These are phyloP conservation scores for Blastocystis sp. DNA, from an alignment of 352 stramenopile species.

Conservation along the genomic window DNA sequence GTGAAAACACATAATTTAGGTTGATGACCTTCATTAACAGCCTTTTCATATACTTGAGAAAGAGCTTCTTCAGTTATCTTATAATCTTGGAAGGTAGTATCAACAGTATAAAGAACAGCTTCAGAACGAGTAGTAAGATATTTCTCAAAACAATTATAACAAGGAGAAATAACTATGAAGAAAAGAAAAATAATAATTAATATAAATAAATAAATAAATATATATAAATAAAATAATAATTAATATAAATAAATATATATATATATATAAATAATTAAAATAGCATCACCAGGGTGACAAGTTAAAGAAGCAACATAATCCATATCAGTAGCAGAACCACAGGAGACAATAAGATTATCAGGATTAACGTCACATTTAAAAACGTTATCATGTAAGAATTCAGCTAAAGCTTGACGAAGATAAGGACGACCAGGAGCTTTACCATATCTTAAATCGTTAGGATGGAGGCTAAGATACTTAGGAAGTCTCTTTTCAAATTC, in stretches of 20 bases:
- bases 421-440: conserved; percentile 18
- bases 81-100: conserved; percentile 29
- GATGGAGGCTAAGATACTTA: conserved; percentile 19
- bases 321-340: too few relatives aligned
- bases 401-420: conserved; percentile 12
- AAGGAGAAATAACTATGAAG: conserved; percentile 24
- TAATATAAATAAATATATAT: too few relatives aligned
- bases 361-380: too few relatives aligned
- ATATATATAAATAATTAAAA: too few relatives aligned
- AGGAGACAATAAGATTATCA: too few relatives aligned
- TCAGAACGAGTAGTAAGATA: conserved; percentile 20
- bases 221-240: too few relatives aligned
- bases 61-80: conserved; percentile 17
- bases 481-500: conserved; percentile 15
- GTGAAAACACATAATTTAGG: conserved; percentile 34
- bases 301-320: too few relatives aligned
- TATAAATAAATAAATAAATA: conserved; percentile 39
- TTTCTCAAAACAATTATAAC: conserved; percentile 33
- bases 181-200: not conserved
- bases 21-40: not conserved
- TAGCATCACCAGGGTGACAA: too few relatives aligned
- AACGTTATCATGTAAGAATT: too few relatives aligned
- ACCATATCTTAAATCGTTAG: conserved; percentile 24
- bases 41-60: conserved; percentile 8
- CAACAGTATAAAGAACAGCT: not conserved